A percentile compares a stretch with the other conserved stretches of the same genome.
phyloP scores from a whole-genome alignment of 805 yeast genomes.

The Candida qinlingensis region DNA sequence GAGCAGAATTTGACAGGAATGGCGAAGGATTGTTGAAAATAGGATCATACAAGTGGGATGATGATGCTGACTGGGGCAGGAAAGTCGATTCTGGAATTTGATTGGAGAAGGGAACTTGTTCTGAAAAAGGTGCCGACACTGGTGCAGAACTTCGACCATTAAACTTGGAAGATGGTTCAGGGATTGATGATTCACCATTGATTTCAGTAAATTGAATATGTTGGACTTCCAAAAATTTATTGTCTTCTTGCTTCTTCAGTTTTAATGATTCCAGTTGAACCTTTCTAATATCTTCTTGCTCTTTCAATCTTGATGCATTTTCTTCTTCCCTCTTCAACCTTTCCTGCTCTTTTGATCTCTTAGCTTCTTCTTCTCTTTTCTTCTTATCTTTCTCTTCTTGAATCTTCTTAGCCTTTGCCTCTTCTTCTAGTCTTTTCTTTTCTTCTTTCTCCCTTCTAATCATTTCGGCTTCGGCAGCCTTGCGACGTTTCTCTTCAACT shows the following conservation, averaged over 20 bases:
- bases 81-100: conserved; percentile 6
- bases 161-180: too few species aligned
- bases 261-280: too few species aligned
- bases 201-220: too few species aligned
- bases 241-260: conserved; percentile 1
- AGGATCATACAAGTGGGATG: conserved; percentile 3
- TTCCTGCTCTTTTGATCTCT: conserved; percentile 21
- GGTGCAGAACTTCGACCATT: too few species aligned
- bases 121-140: too few species aligned
- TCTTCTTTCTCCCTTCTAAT: conserved; percentile 27
- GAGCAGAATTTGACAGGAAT: background rate
- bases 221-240: too few species aligned
- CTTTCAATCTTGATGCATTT: background rate
- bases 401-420: conserved; percentile 26
- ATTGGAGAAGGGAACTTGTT: background rate
- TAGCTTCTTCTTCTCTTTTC: conserved; percentile 25
- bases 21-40: background rate
- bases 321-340: conserved; percentile 2
- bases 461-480: conserved; percentile 33
- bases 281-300: background rate
- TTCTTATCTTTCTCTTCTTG: conserved; percentile 34
- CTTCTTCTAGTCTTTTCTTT: conserved; percentile 27
- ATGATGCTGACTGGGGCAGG: background rate
- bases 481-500: conserved; percentile 33
- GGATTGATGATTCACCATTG: too few species aligned